Conservation (phyloP, 1,139 yeast genomes). For the Zygotorulaspora mrakii region DNA sequence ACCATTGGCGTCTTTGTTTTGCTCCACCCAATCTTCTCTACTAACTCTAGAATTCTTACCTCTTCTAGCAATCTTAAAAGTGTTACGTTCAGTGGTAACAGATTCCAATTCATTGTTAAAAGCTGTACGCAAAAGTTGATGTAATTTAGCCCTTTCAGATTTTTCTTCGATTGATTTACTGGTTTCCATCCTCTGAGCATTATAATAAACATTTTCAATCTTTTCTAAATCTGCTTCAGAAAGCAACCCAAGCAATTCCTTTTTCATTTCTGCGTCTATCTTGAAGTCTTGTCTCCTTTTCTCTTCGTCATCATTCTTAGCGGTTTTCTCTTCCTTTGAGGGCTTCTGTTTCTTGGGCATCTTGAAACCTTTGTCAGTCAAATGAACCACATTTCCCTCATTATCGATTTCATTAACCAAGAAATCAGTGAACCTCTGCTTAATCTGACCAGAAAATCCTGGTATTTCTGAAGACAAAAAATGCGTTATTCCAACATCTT, state of each 20-base stretch:
- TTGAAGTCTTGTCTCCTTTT: conserved; percentile 45
- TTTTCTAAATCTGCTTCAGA: conserved; percentile 57
- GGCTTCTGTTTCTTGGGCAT: conserved; percentile 51
- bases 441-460: conserved; percentile 76
- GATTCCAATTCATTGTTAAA: conserved; percentile 77
- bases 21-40: conserved; percentile 41
- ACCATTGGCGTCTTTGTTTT: conserved; percentile 48
- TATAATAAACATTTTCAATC: conserved; percentile 55
- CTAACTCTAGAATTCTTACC: conserved; percentile 41
- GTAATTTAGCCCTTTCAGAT: conserved; percentile 67
- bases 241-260: conserved; percentile 48
- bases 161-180: conserved; percentile 60
- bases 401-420: conserved; percentile 80
- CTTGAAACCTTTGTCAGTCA: conserved; percentile 66
- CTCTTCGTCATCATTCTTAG: conserved; percentile 39
- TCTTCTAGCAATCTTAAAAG: conserved; percentile 55
- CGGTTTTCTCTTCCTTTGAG: conserved; percentile 42
- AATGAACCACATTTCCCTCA: conserved; percentile 67
- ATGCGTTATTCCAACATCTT: conserved; percentile 81
- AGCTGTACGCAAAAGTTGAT: conserved; percentile 68
- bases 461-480: conserved; percentile 51
- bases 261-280: conserved; percentile 45
- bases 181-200: conserved; percentile 61
- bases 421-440: conserved; percentile 91
- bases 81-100: conserved; percentile 64